Evolutionary conservation across 805 yeast genomes (phyloP).

Genomic region (Torulaspora franciscae): DNA sequence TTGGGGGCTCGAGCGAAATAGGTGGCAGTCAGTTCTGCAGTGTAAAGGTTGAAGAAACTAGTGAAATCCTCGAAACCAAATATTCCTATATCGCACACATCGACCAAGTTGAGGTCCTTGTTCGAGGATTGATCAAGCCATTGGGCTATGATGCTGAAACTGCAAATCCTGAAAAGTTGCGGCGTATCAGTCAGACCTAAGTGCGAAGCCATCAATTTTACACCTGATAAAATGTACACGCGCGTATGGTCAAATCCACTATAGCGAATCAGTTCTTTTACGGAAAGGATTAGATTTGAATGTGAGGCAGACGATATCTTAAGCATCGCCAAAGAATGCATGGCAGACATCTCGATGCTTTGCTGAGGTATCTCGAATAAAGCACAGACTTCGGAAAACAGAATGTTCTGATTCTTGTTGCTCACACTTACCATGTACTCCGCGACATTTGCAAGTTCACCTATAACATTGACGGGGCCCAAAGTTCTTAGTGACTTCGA

Average conservation of each 20-base stretch:
- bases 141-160: conserved; percentile 20
- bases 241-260: conserved; percentile 16
- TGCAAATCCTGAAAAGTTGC: conserved; percentile 24
- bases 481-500: conserved; percentile 18
- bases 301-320: conserved; percentile 22
- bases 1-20: conserved; percentile 18
- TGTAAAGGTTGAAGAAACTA: conserved; percentile 15
- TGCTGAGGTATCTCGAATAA: conserved; percentile 24
- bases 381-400: conserved; percentile 29
- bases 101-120: neutral
- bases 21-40: conserved; percentile 20
- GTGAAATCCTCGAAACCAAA: conserved; percentile 21
- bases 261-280: conserved; percentile 16
- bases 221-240: conserved; percentile 16
- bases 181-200: neutral
- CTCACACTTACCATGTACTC: conserved; percentile 25
- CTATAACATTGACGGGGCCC: conserved; percentile 10
- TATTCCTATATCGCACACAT: conserved; percentile 18
- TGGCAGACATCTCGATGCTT: conserved; percentile 28
- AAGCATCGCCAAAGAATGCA: conserved; percentile 21
- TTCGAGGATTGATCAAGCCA: conserved; percentile 15
- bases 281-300: conserved; percentile 17
- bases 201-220: conserved; percentile 9
- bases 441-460: conserved; percentile 10
- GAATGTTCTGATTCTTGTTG: conserved; percentile 26